Conservation (phyloP, 192 early-diverging fungal genomes). For the Coemansia furcata region DNA sequence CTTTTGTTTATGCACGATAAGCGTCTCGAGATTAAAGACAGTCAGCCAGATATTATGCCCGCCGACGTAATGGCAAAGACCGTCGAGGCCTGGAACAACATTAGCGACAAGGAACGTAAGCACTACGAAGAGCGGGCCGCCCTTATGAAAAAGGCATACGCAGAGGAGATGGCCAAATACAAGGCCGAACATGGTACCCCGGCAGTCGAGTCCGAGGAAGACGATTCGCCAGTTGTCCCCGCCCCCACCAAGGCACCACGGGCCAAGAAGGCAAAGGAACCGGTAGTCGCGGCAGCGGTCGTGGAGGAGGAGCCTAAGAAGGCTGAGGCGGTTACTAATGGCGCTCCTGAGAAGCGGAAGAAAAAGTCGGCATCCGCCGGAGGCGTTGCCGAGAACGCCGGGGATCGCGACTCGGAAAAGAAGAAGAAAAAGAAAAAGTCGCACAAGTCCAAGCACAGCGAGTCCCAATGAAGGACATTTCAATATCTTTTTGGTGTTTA, state of each 20-base stretch:
- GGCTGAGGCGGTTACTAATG: background rate
- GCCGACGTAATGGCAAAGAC: background rate
- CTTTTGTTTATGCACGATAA: background rate
- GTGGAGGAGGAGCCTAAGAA: too few relatives aligned
- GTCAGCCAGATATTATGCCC: background rate
- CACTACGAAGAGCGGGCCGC: background rate
- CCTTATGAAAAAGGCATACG: background rate
- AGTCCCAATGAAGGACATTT: background rate
- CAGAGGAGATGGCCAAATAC: background rate
- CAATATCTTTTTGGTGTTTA: background rate
- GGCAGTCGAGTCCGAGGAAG: background rate
- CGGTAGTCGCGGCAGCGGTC: background rate
- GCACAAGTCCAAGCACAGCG: slow-evolving; percentile 8
- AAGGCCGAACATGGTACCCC: background rate
- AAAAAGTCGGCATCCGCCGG: background rate
- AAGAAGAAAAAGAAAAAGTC: slow-evolving; percentile 6
- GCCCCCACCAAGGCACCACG: background rate
- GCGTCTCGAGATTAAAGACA: background rate
- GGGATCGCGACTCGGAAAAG: background rate
- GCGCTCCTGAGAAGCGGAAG: slow-evolving; percentile 1
- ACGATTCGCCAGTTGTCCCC: background rate
- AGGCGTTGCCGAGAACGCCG: background rate
- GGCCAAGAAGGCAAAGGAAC: background rate
- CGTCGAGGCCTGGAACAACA: background rate
- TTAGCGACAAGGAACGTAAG: background rate